Percentiles rank a stretch among this genome's conserved stretches.
phyloP scores from a whole-genome alignment of 768 basidiomycete species.

The Hypholoma fasciculare region DNA sequence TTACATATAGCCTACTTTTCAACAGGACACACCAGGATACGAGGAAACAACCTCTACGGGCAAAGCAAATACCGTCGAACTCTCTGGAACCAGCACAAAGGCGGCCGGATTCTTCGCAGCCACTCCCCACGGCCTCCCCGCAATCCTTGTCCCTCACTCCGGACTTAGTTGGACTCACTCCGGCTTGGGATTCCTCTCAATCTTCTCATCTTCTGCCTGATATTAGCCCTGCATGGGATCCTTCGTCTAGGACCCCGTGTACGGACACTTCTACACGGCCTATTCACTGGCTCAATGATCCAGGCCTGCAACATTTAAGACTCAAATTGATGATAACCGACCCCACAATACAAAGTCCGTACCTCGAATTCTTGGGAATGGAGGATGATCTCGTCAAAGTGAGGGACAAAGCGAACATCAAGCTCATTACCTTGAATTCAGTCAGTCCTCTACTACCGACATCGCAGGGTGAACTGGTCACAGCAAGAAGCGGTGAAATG shows the following conservation, averaged over 20 bases:
- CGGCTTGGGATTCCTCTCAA: too few species aligned
- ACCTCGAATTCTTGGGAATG: not conserved
- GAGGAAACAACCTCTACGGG: too few species aligned
- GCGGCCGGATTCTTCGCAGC: too few species aligned
- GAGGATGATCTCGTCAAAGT: not conserved
- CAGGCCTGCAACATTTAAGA: not conserved
- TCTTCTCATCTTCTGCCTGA: too few species aligned
- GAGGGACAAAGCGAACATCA: not conserved
- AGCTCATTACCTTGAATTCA: not conserved
- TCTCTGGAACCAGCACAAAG: too few species aligned
- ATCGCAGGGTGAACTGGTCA: not conserved
- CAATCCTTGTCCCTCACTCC: too few species aligned
- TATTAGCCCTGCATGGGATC: slow-evolving; percentile 17
- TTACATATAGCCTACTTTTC: too few species aligned
- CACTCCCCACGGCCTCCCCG: too few species aligned
- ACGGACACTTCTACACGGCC: not conserved
- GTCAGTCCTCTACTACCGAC: not conserved
- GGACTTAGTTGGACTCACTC: too few species aligned
- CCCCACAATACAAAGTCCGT: not conserved
- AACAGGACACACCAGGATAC: too few species aligned
- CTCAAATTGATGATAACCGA: not conserved
- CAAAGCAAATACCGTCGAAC: too few species aligned
- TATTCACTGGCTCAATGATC: not conserved
- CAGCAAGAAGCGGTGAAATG: not conserved
- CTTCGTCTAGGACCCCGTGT: not conserved